A percentile compares a stretch with the other conserved stretches of the same genome.
Conservation (phyloP, 345 rosid genomes). For the Rhizophora apiculata region DNA sequence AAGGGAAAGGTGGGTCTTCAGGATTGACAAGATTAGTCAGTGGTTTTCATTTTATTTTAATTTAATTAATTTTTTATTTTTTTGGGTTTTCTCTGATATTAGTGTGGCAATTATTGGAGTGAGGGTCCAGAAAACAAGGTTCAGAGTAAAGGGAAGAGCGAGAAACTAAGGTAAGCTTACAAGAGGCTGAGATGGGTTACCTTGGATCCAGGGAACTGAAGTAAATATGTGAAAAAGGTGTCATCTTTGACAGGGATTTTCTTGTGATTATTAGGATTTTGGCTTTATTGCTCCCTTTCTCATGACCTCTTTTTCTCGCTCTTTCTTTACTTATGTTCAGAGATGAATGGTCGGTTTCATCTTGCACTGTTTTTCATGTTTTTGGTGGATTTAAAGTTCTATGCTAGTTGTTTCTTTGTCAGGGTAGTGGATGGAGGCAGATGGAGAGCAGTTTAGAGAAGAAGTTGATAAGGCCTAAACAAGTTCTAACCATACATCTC, state of each 20-base stretch:
- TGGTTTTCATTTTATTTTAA: not conserved
- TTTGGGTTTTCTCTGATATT: constrained; percentile 10
- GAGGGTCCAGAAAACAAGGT: no score
- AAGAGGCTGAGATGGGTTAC: constrained; percentile 55
- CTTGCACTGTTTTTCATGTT: constrained; percentile 8
- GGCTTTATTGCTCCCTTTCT: constrained; percentile 46
- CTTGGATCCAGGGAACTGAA: constrained; percentile 61
- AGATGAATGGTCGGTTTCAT: constrained; percentile 28
- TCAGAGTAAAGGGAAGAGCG: constrained; percentile 13
- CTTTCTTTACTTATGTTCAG: constrained; percentile 31
- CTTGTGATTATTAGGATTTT: constrained; percentile 49
- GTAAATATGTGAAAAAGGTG: constrained; percentile 30
- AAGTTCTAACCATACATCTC: constrained; percentile 13
- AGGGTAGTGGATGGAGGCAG: constrained; percentile 41
- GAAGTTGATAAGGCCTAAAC: constrained; percentile 23
- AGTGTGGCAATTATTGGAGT: constrained; percentile 22
- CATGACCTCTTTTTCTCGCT: constrained; percentile 33
- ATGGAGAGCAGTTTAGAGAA: constrained; percentile 37
- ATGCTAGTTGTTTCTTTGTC: constrained; percentile 21
- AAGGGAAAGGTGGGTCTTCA: constrained; percentile 7
- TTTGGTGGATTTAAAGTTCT: constrained; percentile 27
- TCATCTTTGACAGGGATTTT: constrained; percentile 37
- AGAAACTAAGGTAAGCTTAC: constrained; percentile 19
- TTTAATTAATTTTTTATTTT: constrained; percentile 1
- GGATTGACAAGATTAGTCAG: constrained; percentile 29